Conservation (phyloP, 1,139 yeast species). For the Yamadazyma songkhlaensis region DNA sequence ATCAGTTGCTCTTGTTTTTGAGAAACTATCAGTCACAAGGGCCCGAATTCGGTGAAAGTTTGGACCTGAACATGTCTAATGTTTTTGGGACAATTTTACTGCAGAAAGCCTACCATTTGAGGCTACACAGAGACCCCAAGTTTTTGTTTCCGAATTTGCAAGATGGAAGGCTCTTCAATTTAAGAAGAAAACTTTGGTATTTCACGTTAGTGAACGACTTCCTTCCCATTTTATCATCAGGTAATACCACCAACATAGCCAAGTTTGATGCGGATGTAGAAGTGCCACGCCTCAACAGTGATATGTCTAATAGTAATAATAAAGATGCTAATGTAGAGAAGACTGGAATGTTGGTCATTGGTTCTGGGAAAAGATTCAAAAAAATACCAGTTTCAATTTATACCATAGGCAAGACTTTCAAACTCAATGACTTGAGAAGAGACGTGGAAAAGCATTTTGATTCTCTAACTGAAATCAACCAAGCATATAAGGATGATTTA, state of each 20-base stretch:
- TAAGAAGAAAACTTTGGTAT: constrained; percentile 19
- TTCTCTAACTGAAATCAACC: neutral
- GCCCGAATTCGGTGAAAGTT: constrained; percentile 21
- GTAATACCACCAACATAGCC: constrained; percentile 13
- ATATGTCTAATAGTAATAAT: constrained; percentile 13
- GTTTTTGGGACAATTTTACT: constrained; percentile 9
- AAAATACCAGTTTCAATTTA: neutral
- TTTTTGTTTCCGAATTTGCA: neutral
- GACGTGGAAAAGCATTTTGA: constrained; percentile 4
- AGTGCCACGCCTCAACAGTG: constrained; percentile 13
- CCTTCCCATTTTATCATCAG: constrained; percentile 13
- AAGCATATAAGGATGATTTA: constrained; percentile 1
- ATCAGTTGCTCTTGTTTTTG: neutral
- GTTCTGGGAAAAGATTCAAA: neutral
- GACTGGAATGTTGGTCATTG: constrained; percentile 14
- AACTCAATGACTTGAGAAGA: neutral
- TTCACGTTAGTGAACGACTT: constrained; percentile 15
- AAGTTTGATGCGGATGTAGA: constrained; percentile 16
- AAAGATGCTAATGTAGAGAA: constrained; percentile 24
- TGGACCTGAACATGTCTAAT: constrained; percentile 11
- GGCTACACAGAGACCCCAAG: constrained; percentile 15
- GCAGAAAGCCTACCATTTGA: constrained; percentile 14
- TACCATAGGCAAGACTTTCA: constrained; percentile 2
- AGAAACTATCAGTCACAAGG: constrained; percentile 14
- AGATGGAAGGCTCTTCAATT: constrained; percentile 5